Percentiles rank a stretch among this genome's conserved stretches.
Evolutionary conservation across 805 yeast species (phyloP).

Genomic region (Starmera caribaea): DNA sequence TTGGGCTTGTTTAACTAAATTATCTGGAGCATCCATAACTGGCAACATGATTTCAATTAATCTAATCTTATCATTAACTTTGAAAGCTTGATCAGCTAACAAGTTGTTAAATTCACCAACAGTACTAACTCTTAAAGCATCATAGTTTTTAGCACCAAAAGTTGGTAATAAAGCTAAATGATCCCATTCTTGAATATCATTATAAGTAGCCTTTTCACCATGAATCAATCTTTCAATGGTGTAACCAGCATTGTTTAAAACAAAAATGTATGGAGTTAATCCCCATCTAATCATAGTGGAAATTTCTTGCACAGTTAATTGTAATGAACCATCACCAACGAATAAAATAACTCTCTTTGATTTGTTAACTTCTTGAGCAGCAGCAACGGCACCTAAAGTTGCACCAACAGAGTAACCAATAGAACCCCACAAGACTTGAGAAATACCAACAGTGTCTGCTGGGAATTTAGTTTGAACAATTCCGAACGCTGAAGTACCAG

Average conservation of each 20-base stretch:
- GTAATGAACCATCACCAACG: constrained; percentile 71
- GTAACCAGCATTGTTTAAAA: constrained; percentile 65
- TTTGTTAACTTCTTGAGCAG: constrained; percentile 55
- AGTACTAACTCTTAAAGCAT: constrained; percentile 42
- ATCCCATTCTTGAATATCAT: constrained; percentile 62
- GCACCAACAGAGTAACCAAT: constrained; percentile 67
- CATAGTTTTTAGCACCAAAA: constrained; percentile 41
- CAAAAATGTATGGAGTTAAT: constrained; percentile 57
- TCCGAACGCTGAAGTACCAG: constrained; percentile 73
- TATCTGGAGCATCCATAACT: constrained; percentile 59
- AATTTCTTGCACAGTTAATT: constrained; percentile 65
- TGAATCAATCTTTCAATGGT: constrained; percentile 69
- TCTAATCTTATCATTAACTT: constrained; percentile 49
- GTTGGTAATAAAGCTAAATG: constrained; percentile 46
- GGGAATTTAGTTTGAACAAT: constrained; percentile 60
- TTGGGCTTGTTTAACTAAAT: constrained; percentile 59
- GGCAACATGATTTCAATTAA: constrained; percentile 60
- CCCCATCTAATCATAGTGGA: constrained; percentile 62
- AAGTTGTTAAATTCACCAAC: constrained; percentile 49
- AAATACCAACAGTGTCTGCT: constrained; percentile 48
- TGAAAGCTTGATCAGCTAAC: constrained; percentile 36
- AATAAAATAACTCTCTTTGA: constrained; percentile 54
- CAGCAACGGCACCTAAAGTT: constrained; percentile 57
- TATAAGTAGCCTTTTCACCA: constrained; percentile 56
- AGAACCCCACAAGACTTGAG: constrained; percentile 72